Base-by-base conservation (phyloP, 176 grass and related monocot genomes). In the Thinopyrum elongatum region DNA sequence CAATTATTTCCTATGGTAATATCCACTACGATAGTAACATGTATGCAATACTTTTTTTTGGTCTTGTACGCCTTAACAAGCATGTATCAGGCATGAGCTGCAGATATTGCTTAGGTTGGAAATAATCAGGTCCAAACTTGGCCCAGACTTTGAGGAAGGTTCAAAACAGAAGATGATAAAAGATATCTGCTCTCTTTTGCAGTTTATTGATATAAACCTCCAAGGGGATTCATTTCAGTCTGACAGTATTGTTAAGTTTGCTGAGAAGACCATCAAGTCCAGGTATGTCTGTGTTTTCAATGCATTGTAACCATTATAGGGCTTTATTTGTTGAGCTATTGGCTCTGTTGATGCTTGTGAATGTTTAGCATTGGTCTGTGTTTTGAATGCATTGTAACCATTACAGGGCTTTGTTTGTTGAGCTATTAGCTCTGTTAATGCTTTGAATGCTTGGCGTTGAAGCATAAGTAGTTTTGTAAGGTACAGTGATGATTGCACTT, bases 41-140 rank as follows among this genome's bases (percentile, higher is more conserved):
- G 22, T 86, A 2, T 22, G 41, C 65, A 49, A 59, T 4, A 82
- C 64, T 62, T 9, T 44, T 69, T 55, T 82, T 26, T 58, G 75
- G 57, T 83, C 41, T 28, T 92, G 61, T 89, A 74, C 21, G 62
- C 89, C 89, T 98, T 94, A 80, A 93, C 79, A 82, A 81, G 74
- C 9, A 82, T 84, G 74, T 58, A 79, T 66, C 88, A 99, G 94
- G 19, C 90, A 96, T 93, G 97, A 97, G 44, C 39, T 93, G 78
- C 97, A 99, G 83, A 96, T 99, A 51, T 88, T 94, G 25, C 89
- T 94, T 84, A 95, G 97, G 71, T 93, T 99, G 97, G 97, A 99
- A 88, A 88, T 99, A 80, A 90, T 99, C 42, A 77, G 82, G 66
- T 96, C 90, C 67, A 84, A 82, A 76, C 46, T 91, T n/a, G 82